Base-by-base conservation (phyloP, 441 rosid species). In the Dalechampia spathulata region DNA sequence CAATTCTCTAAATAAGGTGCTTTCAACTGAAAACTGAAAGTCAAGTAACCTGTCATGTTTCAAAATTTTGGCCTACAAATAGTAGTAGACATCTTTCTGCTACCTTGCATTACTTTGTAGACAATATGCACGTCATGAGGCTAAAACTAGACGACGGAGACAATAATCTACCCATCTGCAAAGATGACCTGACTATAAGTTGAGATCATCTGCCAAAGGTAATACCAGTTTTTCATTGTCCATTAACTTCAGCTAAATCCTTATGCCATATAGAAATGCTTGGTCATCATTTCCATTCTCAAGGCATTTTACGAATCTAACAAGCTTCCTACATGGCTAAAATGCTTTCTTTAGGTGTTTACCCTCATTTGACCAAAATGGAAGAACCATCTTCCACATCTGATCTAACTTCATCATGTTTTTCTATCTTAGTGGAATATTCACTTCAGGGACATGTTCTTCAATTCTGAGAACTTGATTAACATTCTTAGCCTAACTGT, bases 201-300 rank as follows among this genome's bases (percentile, higher is more conserved):
- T 12, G 39, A 58, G 25, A 37, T 12, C 8, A 42, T 17, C 27
- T 27, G 39, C 27, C 14, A 20, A 11, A 43, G 22, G 27, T 4
- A 43, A 19, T 2, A 3, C 5, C 8, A 15, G 32, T 43, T 30
- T 7, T 30, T 14, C 19, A 14, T 20, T 8, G n/a, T 11, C 10
- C 49, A 49, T 32, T 15, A 42, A 19, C 39, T 56, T 22, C 20
- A 19, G 16, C 49, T 34, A 36, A 47, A 57, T 45, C 21, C 52
- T 44, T 45, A 21, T 15, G 5, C 41, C 23, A n/a, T 37, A 34
- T 16, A 25, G 26, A 42, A 25, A n/a, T 42, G 19, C n/a, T 32
- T 34, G 14, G 28, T 26, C 49, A 57, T 44, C 20, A 44, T 11
- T 20, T 21, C 28, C 8, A 17, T 9, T 6, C 13, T 15, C 21